These are phyloP conservation scores for Ganoderma sinense DNA, from an alignment of 1,284 basidiomycete genomes.

Conservation along the genomic window DNA sequence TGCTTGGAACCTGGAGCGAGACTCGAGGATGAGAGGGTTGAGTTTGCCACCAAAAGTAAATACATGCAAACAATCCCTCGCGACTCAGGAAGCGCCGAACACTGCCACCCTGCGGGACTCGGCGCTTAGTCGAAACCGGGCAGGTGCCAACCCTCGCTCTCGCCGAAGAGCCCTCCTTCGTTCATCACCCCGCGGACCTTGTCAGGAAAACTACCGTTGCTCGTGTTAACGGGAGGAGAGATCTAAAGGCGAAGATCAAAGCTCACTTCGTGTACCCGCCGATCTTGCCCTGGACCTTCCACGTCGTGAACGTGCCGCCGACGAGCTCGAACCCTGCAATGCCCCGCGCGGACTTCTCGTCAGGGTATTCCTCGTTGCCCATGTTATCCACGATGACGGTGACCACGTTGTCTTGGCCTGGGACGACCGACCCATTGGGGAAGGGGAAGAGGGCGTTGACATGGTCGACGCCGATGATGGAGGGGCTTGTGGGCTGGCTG, in stretches of 20 bases:
- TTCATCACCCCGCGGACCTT: conserved; percentile 75
- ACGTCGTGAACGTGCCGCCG: conserved; percentile 64
- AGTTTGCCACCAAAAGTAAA: too few species aligned
- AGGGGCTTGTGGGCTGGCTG: too few species aligned
- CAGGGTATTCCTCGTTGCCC: conserved; percentile 70
- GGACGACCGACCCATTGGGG: conserved; percentile 57
- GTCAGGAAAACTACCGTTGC: conserved; percentile 79
- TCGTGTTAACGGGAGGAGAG: conserved; percentile 50
- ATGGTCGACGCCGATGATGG: conserved; percentile 68
- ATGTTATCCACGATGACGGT: conserved; percentile 85
- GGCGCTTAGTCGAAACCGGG: conserved; percentile 81
- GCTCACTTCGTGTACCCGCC: conserved; percentile 76
- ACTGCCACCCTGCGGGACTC: too few species aligned
- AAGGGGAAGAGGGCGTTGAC: conserved; percentile 71
- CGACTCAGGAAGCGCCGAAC: too few species aligned
- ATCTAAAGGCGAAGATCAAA: background rate
- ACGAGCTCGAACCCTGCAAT: conserved; percentile 78
- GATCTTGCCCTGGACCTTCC: conserved; percentile 86
- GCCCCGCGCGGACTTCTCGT: conserved; percentile 75
- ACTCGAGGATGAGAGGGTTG: too few species aligned
- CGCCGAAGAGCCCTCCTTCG: conserved; percentile 83
- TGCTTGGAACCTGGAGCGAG: background rate
- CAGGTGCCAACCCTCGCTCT: conserved; percentile 84
- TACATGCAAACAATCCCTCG: too few species aligned
- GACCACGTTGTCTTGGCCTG: conserved; percentile 72